phyloP scores from a whole-genome alignment of 2,329 filamentous ascomycete genomes.

The Diaporthe aspalathi region DNA sequence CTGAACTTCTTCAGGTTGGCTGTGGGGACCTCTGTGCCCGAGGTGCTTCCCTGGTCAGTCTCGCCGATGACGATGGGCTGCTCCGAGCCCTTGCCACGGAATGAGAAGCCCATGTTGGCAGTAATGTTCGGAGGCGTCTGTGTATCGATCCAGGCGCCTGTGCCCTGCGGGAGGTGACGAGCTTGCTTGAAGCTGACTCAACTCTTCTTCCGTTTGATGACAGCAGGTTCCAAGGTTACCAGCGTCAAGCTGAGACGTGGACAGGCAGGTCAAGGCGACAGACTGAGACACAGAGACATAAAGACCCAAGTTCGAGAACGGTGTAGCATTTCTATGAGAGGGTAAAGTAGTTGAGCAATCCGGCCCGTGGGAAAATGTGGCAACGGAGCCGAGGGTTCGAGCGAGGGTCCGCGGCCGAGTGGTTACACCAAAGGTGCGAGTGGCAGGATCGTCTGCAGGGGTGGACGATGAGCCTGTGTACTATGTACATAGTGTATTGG shows the following conservation, averaged over 20 bases:
- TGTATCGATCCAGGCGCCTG: neutral
- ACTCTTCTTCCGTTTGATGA: neutral
- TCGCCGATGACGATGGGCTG: slow-evolving; percentile 10
- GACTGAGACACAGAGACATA: neutral
- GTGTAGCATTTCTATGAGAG: slow-evolving; percentile 2
- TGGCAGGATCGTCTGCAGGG: neutral
- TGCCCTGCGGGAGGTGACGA: too few species aligned
- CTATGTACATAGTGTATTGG: too few species aligned
- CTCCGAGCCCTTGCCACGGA: slow-evolving; percentile 19
- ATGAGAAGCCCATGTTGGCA: slow-evolving; percentile 18
- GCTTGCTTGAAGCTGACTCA: neutral
- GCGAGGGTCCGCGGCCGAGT: neutral
- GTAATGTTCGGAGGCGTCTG: neutral
- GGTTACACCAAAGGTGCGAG: slow-evolving; percentile 14
- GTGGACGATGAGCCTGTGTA: neutral
- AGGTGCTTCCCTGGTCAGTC: neutral
- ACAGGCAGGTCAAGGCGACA: too few species aligned
- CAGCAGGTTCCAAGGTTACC: neutral
- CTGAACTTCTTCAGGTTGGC: slow-evolving; percentile 26
- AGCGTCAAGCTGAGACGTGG: neutral
- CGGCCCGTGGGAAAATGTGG: neutral
- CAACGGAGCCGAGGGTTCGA: neutral
- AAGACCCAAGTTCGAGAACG: neutral
- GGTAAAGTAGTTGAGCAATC: neutral
- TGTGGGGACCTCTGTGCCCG: neutral